These are phyloP conservation scores for Nadsonia fulvescens DNA, from an alignment of 805 yeast genomes.

Conservation along the genomic window DNA sequence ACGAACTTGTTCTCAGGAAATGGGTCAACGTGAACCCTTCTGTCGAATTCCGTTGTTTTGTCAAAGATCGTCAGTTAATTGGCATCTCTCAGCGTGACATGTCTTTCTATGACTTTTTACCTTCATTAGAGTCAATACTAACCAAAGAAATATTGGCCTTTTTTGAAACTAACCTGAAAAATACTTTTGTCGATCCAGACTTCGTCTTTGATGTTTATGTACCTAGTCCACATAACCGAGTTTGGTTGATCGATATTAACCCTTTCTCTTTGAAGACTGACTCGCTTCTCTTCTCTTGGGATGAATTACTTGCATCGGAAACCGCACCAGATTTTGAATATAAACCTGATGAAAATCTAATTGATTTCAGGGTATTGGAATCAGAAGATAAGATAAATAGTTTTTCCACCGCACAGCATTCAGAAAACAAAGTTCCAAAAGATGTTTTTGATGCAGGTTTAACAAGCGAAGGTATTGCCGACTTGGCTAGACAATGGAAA, in stretches of 20 bases:
- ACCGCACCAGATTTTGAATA: conserved; percentile 13
- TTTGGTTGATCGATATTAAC: conserved; percentile 67
- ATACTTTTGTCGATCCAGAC: conserved; percentile 32
- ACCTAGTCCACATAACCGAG: conserved; percentile 51
- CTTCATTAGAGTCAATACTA: conserved; percentile 30
- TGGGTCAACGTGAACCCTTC: conserved; percentile 83
- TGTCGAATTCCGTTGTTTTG: conserved; percentile 77
- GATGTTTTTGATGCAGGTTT: conserved; percentile 77
- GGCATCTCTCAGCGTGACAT: conserved; percentile 78
- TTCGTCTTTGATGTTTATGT: conserved; percentile 71
- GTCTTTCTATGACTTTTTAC: conserved; percentile 60
- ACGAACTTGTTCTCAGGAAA: conserved; percentile 58
- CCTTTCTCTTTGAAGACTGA: conserved; percentile 72
- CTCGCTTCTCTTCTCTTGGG: conserved; percentile 66
- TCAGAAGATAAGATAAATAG: conserved; percentile 48
- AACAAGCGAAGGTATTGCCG: conserved; percentile 51
- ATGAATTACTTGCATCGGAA: conserved; percentile 35
- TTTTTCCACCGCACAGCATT: conserved; percentile 64
- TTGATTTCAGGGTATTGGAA: conserved; percentile 43
- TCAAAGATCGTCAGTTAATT: conserved; percentile 39
- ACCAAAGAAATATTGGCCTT: conserved; percentile 33
- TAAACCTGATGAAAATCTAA: too few species aligned
- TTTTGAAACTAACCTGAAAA: conserved; percentile 28
- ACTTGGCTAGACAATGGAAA: conserved; percentile 44
- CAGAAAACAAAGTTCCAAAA: conserved; percentile 80